Base-by-base conservation (phyloP, 345 rosid genomes). In the Eucalyptus urophylla region DNA sequence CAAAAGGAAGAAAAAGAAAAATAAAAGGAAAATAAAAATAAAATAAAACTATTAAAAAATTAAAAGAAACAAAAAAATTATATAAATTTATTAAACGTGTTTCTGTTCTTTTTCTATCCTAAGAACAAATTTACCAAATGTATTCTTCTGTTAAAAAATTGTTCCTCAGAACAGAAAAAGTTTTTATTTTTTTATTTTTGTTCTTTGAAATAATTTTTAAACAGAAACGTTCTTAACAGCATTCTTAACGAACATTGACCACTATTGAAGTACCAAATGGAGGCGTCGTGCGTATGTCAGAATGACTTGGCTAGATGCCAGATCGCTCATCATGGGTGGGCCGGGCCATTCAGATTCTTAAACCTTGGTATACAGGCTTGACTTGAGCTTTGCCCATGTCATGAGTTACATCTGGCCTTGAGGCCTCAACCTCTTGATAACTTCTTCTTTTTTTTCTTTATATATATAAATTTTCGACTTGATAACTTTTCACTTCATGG, bases 81-180 rank as follows among this genome's bases (percentile, higher is more conserved):
- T 47, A 47, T 0, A 47, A 47, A 4, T 11, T 47, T 47, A 47
- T 2, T 0, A 47, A 49, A 49, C 2, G 5, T 4, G 1, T 49
- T 49, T 49, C 0, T 4, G 0, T 49, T 12, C 2, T 49, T 49
- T 49, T 49, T 49, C 5, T 49, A 49, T 49, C 11, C 5, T 4
- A 49, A 0, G 5, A 49, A 49, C 14, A 47, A 47, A 47, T 47
- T 47, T 47, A 47, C 5, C 14, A 47, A 12, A 49, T 1, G 0
- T 12, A 11, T 49, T 49, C 0, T 12, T 4, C 1, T 1, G 14
- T 49, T 12, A 0, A 12, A 49, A 49, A 49, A 49, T 49, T 49
- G 5, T 49, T 49, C 1, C 5, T 0, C 5, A 1, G 1, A 47
- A 47, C 0, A 37, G 37, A 37, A 49, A 0, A 49, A 12, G 0